Evolutionary conservation across 805 yeast species (phyloP), one percentile per base, ranked within the genome.

Genomic region (Suhomyces tanzawaensis): DNA sequence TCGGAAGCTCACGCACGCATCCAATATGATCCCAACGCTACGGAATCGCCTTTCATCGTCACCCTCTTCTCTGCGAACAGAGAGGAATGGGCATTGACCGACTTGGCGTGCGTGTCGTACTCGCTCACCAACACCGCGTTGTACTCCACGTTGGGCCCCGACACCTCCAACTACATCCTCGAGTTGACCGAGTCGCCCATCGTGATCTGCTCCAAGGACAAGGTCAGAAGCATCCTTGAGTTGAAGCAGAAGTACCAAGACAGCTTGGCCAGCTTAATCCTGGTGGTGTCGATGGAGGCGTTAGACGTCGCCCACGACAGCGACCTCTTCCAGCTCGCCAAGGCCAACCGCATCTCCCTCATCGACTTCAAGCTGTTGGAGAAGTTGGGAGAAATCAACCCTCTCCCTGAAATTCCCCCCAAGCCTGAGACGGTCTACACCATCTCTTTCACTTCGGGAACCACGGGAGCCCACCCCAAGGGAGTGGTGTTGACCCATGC

Each of bases 391-490:
- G 40, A 78, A 75, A 35, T 51, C 47, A 44, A 55, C 36, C 61
- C 61, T 4, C 29, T 50, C 15, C 39, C 40, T 1, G 51, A 49
- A 34, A 48, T 58, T 13, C 53, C 58, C 17, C 71, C 72, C 7
- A 48, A 47, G 32, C 53, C 61, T 15, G 64, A 66, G 9, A 46
- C 70, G 9, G 44, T 60, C 17, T 66, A 58, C 46, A 68, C 74
- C 16, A 66, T 70, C 21, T 64, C 70, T 15, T 70, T 71, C 41
- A 64, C 74, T 32, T 82, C 85, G 5, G 72, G 77, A 29, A 81
- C 87, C 16, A 79, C 85, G n/a, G 90, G 93, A 39, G 75, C 81
- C 29, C 50, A 60, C 38, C 87, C 91, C 44, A 85, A 85, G 65
- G 91, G 91, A 51, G 91, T 82, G 18, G 77, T 79, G 21, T 64